Conservation (phyloP, 768 basidiomycete genomes). For the Macrolepiota dolichaula region DNA sequence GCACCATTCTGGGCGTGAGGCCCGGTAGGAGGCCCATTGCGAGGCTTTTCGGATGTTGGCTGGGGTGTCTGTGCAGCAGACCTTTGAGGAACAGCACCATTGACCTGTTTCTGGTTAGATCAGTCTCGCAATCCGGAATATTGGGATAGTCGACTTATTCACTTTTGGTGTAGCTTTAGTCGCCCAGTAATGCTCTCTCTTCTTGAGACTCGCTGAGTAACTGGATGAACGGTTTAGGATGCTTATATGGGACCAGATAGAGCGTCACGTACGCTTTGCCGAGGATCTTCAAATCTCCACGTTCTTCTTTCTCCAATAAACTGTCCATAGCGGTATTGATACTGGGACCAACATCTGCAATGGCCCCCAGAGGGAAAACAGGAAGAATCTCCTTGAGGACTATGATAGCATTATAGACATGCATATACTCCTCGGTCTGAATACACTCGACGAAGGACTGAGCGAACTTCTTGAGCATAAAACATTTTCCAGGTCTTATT, state of each 20-base stretch:
- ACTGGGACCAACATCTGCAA: conserved; percentile 48
- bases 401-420: conserved; percentile 94
- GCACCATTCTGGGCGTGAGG: conserved; percentile 8
- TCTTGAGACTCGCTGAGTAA: conserved; percentile 74
- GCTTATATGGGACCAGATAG: conserved; percentile 3
- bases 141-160: conserved; percentile 7
- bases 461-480: background rate
- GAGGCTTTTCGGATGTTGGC: conserved; percentile 35
- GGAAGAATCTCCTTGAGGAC: conserved; percentile 89
- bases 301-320: conserved; percentile 71
- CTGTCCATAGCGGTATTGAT: conserved; percentile 62
- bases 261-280: conserved; percentile 61
- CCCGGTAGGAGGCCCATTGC: conserved; percentile 21
- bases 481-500: background rate
- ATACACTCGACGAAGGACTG: conserved; percentile 82
- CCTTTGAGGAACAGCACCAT: conserved; percentile 28
- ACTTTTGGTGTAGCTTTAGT: conserved; percentile 27
- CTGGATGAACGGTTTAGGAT: conserved; percentile 27
- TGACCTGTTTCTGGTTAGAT: conserved; percentile 16
- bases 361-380: conserved; percentile 76
- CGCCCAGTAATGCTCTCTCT: conserved; percentile 59
- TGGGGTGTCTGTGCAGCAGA: conserved; percentile 27
- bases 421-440: conserved; percentile 90
- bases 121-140: background rate
- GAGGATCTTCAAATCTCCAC: conserved; percentile 81